A percentile compares a stretch with the other conserved stretches of the same genome.
Evolutionary conservation across 176 grass and related monocot genomes (phyloP).

Genomic region (Musa beccarii): DNA sequence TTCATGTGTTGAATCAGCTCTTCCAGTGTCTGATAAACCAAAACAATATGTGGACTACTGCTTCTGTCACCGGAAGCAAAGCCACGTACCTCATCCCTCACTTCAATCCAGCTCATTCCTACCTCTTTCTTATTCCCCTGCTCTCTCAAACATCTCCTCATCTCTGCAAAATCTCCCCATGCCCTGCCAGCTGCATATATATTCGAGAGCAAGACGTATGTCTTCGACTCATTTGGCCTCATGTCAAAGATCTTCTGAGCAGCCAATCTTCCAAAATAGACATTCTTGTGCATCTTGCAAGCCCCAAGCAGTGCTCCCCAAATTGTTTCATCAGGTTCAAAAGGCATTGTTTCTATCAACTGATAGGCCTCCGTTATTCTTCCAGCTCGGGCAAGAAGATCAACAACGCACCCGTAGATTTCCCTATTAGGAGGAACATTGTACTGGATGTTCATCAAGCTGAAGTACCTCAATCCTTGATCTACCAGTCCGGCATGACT

Average conservation of each 20-base stretch:
- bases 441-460: constrained; percentile 37
- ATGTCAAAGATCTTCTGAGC: constrained; percentile 46
- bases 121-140: constrained; percentile 35
- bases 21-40: constrained; percentile 31
- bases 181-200: constrained; percentile 51
- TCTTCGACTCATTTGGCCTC: constrained; percentile 30
- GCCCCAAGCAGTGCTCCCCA: constrained; percentile 51
- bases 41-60: constrained; percentile 28
- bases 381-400: constrained; percentile 46
- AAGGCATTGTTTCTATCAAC: constrained; percentile 35
- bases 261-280: constrained; percentile 31
- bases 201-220: constrained; percentile 44
- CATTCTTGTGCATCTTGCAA: constrained; percentile 49
- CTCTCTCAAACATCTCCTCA: constrained; percentile 33
- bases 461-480: constrained; percentile 45
- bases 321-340: constrained; percentile 46
- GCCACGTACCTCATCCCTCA: constrained; percentile 30
- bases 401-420: constrained; percentile 35
- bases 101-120: constrained; percentile 47
- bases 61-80: constrained; percentile 43
- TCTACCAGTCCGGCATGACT: constrained; percentile 53
- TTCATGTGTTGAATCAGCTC: constrained; percentile 43
- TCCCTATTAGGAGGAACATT: constrained; percentile 40
- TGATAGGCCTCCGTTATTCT: constrained; percentile 34
- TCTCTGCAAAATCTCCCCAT: constrained; percentile 44